Evolutionary conservation across 129 eudicot genomes (phyloP).

Genomic region (Tagetes erecta): DNA sequence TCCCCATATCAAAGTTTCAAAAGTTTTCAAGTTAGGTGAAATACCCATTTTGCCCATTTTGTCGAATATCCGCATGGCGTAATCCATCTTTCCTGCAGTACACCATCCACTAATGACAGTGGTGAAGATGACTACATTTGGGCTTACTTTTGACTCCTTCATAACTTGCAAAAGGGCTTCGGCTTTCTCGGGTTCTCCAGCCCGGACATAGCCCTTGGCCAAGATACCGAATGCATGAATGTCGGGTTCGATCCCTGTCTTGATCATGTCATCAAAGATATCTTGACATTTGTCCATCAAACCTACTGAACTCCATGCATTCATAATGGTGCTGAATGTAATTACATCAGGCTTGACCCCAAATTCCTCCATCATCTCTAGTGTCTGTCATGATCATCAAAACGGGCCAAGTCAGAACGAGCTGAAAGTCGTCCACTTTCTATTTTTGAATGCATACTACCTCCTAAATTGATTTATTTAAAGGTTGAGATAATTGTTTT

Average conservation of each 20-base stretch:
- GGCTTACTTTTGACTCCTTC: conserved; percentile 53
- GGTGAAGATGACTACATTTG: conserved; percentile 86
- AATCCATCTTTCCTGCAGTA: conserved; percentile 79
- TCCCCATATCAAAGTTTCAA: conserved; percentile 94
- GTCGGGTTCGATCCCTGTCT: conserved; percentile 71
- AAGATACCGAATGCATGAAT: conserved; percentile 80
- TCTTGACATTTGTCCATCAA: conserved; percentile 84
- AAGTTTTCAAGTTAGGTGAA: conserved; percentile 77
- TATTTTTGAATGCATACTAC: background rate
- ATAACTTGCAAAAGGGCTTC: conserved; percentile 57
- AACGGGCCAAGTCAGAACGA: background rate
- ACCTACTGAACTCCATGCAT: conserved; percentile 92
- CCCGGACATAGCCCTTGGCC: conserved; percentile 89
- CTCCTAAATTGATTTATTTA: background rate
- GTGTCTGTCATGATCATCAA: conserved; percentile 44
- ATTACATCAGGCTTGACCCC: conserved; percentile 93
- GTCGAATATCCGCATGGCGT: conserved; percentile 53
- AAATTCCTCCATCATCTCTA: conserved; percentile 74
- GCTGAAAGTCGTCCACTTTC: background rate
- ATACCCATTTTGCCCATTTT: conserved; percentile 63
- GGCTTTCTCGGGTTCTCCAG: conserved; percentile 86
- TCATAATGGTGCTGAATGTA: conserved; percentile 93
- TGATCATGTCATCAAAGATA: conserved; percentile 74
- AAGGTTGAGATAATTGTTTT: background rate
- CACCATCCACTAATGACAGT: conserved; percentile 98